A percentile compares a stretch with the other conserved stretches of the same genome.
Conservation (phyloP, 495 filamentous ascomycete genomes). For the Podospora bellae-mahoneyi region DNA sequence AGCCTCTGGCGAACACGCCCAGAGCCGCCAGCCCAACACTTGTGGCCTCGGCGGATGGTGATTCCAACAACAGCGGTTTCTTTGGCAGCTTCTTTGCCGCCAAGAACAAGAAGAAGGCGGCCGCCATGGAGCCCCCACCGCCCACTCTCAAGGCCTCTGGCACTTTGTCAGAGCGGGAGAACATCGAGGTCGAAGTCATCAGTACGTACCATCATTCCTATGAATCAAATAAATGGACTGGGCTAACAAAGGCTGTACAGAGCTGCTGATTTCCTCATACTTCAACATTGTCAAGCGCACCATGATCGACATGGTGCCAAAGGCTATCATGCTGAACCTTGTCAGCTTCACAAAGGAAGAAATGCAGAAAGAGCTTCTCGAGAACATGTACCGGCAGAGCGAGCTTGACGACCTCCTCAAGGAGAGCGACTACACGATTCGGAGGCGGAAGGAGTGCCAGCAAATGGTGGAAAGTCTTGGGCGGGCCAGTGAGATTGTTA, state of each 20-base stretch:
- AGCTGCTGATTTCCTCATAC: constrained; percentile 93
- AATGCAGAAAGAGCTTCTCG: constrained; percentile 97
- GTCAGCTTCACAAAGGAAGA: constrained; percentile 96
- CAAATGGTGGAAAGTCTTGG: constrained; percentile 95
- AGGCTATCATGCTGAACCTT: constrained; percentile 97
- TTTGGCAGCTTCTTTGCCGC: constrained; percentile 96
- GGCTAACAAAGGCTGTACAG: constrained; percentile 41
- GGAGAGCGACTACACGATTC: constrained; percentile 95
- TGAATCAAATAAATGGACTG: neutral
- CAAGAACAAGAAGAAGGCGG: constrained; percentile 99
- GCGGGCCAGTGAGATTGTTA: constrained; percentile 92
- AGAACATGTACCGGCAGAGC: constrained; percentile 90
- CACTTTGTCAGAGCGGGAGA: constrained; percentile 85
- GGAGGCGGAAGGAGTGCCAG: constrained; percentile 95
- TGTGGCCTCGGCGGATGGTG: constrained; percentile 42
- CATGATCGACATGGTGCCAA: constrained; percentile 99
- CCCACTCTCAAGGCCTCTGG: constrained; percentile 91
- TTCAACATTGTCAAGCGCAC: constrained; percentile 96
- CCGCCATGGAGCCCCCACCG: constrained; percentile 95
- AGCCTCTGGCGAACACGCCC: constrained; percentile 72
- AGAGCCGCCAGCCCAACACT: constrained; percentile 68
- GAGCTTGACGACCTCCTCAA: constrained; percentile 93
- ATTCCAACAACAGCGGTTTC: constrained; percentile 67
- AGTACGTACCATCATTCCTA: constrained; percentile 58
- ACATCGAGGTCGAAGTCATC: constrained; percentile 95